A percentile compares a stretch with the other conserved stretches of the same genome.
These are phyloP conservation scores for Lactarius vividus DNA, from an alignment of 768 basidiomycete genomes.

Conservation along the genomic window DNA sequence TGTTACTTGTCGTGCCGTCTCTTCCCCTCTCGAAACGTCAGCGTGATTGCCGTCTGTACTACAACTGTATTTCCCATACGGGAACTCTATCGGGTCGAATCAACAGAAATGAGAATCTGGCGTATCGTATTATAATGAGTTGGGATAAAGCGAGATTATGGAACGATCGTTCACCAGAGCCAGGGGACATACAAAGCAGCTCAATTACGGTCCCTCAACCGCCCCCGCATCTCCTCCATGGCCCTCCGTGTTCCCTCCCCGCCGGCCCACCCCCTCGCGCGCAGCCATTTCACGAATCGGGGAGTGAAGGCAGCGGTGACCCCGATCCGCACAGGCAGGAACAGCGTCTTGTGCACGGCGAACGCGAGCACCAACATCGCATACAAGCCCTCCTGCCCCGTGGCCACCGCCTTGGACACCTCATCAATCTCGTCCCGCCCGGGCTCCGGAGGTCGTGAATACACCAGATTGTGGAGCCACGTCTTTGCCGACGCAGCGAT, in stretches of 20 bases:
- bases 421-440: slow-evolving; percentile 62
- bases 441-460: slow-evolving; percentile 58
- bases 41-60: slow-evolving; percentile 9
- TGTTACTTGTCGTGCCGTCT: neutral
- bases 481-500: slow-evolving; percentile 59
- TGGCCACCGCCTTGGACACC: slow-evolving; percentile 33
- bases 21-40: neutral
- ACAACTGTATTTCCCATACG: slow-evolving; percentile 17
- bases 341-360: slow-evolving; percentile 91
- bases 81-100: slow-evolving; percentile 21
- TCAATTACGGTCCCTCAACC: slow-evolving; percentile 32
- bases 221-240: slow-evolving; percentile 44
- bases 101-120: slow-evolving; percentile 1
- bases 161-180: neutral
- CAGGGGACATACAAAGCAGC: slow-evolving; percentile 27
- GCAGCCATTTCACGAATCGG: slow-evolving; percentile 79
- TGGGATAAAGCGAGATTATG: slow-evolving; percentile 7
- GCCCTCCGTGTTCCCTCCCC: slow-evolving; percentile 67
- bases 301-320: slow-evolving; percentile 86
- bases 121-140: slow-evolving; percentile 12
- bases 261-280: slow-evolving; percentile 78
- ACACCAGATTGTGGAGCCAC: slow-evolving; percentile 43
- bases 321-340: slow-evolving; percentile 86
- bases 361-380: slow-evolving; percentile 94
- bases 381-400: slow-evolving; percentile 71